Base-by-base conservation (phyloP, 2,329 filamentous ascomycete species). In the Ascochyta rabiei region DNA sequence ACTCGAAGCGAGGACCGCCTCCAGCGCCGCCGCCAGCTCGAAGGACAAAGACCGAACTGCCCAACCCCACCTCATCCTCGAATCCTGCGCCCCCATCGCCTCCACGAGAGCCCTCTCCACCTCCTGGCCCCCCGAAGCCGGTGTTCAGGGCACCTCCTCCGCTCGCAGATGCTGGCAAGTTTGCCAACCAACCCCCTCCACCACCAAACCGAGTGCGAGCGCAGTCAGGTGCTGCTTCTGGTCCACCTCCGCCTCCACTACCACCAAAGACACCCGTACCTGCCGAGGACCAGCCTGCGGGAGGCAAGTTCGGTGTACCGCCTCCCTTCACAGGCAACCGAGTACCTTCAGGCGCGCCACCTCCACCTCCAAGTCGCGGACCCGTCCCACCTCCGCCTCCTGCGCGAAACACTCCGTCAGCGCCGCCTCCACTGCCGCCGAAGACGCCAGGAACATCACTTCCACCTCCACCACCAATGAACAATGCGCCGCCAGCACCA, bases 121-220 rank as follows among this genome's bases (percentile, higher is more conserved):
- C 87, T 18, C 75, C 77, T 23, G 70, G 68, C 0, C 82, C 82
- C 9, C 84, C 86, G 19, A 84, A 87, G 46, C 85, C 86, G 8
- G 84, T 82, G 65, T 98, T 96, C 78, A 84, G 87, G 61, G 93
- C 91, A 8, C 95, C 95, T 40, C 95, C 95, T 30, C 90, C 93
- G 2, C 77, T 98, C 56, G 86, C 91, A 50, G 93, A 96, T 74
- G 95, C 95, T 53, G 95, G 95, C 33, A 96, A 91, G 75, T 95
- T 86, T 70, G 91, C 89, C 3, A 75, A 79, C 26, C 78, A 80
- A 52, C 80, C 79, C 18, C 71, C 79, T 12, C 68, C 75, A 28
- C 76, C 76, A 50, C 71, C 83, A 74, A 64, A 79, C 69, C 75
- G 81, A 68, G 73, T 77, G 54, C 72, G 81, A 62, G 82, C 83